These are phyloP conservation scores for Phialophora verrucosa DNA, from an alignment of 2,329 filamentous ascomycete genomes.

Conservation along the genomic window DNA sequence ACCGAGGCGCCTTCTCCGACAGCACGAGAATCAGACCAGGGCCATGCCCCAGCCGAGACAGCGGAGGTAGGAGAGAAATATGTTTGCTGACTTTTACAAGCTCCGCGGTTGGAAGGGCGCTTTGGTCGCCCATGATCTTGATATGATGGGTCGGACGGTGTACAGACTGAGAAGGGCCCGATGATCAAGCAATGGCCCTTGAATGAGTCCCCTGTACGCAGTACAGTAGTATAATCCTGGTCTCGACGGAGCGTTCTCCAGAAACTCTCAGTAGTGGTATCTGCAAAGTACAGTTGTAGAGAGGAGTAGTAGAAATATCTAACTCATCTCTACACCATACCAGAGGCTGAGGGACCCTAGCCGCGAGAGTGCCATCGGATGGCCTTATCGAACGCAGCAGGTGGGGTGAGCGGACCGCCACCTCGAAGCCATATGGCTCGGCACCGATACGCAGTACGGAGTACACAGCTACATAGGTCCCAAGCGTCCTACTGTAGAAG, in stretches of 20 bases:
- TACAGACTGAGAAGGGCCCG: background rate
- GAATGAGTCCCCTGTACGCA: too few relatives aligned
- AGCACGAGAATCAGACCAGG: constrained; percentile 57
- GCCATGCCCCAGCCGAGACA: constrained; percentile 56
- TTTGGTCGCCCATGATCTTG: background rate
- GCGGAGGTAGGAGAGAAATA: constrained; percentile 49
- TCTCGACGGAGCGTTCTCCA: background rate
- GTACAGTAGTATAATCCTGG: background rate
- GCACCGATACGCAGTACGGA: too few relatives aligned
- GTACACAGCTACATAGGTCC: too few relatives aligned
- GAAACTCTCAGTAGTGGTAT: background rate
- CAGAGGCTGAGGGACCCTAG: too few relatives aligned
- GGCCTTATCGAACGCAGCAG: too few relatives aligned
- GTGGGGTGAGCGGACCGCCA: too few relatives aligned
- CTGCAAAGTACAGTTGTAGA: background rate
- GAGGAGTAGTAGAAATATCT: background rate
- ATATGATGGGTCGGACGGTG: too few relatives aligned
- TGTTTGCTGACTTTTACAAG: constrained; percentile 19
- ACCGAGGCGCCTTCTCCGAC: constrained; percentile 43
- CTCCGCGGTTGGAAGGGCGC: constrained; percentile 25
- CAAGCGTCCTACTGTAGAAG: too few relatives aligned
- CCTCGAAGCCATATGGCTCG: too few relatives aligned
- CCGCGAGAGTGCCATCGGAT: too few relatives aligned
- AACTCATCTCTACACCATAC: too few relatives aligned
- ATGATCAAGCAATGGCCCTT: background rate